Percentiles rank a stretch among this genome's conserved stretches.
phyloP scores from a whole-genome alignment of 805 yeast species.

The Barnettozyma botsteinii region DNA sequence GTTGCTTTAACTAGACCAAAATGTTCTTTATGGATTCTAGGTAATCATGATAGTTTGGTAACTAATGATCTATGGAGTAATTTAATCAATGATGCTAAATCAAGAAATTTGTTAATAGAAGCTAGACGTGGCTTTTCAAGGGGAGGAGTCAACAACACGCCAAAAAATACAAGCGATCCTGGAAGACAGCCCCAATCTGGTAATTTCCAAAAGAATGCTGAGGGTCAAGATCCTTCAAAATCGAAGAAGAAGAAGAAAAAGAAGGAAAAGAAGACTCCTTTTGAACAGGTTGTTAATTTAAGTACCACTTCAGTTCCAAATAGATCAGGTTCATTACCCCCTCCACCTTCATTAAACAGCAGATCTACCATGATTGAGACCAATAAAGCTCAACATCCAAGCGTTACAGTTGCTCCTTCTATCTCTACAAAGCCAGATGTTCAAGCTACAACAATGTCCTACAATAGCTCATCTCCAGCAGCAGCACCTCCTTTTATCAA shows the following conservation, averaged over 20 bases:
- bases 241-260: not conserved
- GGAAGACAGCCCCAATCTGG: no score
- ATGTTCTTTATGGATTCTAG: constrained; percentile 88
- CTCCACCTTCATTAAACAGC: not conserved
- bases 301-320: not conserved
- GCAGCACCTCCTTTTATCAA: no score
- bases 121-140: constrained; percentile 19
- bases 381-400: not conserved
- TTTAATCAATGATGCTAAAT: constrained; percentile 59
- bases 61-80: constrained; percentile 69
- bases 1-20: constrained; percentile 94
- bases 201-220: no score
- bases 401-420: no score
- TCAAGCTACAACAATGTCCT: no score
- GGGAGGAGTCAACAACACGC: not conserved
- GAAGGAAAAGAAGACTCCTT: not conserved
- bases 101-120: constrained; percentile 30
- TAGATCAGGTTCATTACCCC: constrained; percentile 1
- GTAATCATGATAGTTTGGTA: constrained; percentile 61
- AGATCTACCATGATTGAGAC: not conserved
- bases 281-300: not conserved
- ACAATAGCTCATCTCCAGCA: no score
- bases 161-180: not conserved
- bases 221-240: not conserved
- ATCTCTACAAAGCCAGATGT: no score